Conservation (phyloP, 257 asterid species). For the Marsdenia floribunda region DNA sequence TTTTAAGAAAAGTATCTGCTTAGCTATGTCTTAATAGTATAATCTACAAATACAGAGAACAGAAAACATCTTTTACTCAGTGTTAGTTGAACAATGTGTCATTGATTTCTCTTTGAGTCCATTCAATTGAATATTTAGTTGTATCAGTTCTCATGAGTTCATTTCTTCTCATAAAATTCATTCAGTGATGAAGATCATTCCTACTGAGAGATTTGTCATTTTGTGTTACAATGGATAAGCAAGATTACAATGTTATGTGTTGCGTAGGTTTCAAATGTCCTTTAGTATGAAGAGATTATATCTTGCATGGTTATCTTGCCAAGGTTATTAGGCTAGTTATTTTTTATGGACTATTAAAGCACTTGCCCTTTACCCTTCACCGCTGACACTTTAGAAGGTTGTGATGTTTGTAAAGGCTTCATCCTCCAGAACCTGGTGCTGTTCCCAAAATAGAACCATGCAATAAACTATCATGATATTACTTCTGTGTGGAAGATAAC, state of each 20-base stretch:
- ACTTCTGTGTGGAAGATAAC: background rate
- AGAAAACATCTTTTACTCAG: slow-evolving; percentile 2
- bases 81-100: background rate
- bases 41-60: background rate
- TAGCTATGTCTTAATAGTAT: background rate
- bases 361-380: background rate
- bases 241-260: background rate
- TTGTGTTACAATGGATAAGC: background rate
- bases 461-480: background rate
- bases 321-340: background rate
- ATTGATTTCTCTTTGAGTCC: slow-evolving; percentile 12
- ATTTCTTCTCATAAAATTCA: background rate
- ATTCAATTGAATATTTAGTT: background rate
- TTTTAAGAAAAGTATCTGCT: background rate
- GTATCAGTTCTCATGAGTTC: background rate
- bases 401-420: background rate
- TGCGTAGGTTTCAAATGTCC: background rate
- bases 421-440: background rate
- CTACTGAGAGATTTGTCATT: background rate
- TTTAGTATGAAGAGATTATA: background rate
- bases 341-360: background rate
- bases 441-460: background rate
- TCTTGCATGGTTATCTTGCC: background rate
- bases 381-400: background rate
- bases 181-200: background rate